Percentiles rank a stretch among this genome's conserved stretches.
Evolutionary conservation across 2,329 filamentous ascomycete genomes (phyloP).

Genomic region (Didymella glomerata): DNA sequence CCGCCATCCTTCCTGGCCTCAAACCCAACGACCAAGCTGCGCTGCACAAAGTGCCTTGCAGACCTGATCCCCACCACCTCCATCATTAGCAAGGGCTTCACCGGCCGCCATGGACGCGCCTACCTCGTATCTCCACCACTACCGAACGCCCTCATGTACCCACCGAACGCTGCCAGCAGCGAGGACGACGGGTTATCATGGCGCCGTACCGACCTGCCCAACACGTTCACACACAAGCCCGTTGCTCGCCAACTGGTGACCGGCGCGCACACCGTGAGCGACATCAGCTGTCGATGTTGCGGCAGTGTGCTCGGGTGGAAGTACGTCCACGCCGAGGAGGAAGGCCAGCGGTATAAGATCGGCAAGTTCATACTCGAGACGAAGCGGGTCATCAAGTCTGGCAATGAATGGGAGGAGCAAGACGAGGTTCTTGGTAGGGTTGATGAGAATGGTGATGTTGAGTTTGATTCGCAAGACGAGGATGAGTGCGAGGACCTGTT

Average conservation of each 20-base stretch:
- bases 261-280: slow-evolving; percentile 68
- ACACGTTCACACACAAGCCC: slow-evolving; percentile 65
- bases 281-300: slow-evolving; percentile 66
- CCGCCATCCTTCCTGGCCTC: slow-evolving; percentile 38
- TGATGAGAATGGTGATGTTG: slow-evolving; percentile 47
- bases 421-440: slow-evolving; percentile 7
- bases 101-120: slow-evolving; percentile 69
- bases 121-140: slow-evolving; percentile 65
- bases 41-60: slow-evolving; percentile 66
- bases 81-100: slow-evolving; percentile 72
- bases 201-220: slow-evolving; percentile 58
- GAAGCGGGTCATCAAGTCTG: slow-evolving; percentile 59
- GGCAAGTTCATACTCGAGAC: slow-evolving; percentile 74
- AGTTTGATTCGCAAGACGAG: slow-evolving; percentile 72
- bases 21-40: slow-evolving; percentile 62
- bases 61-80: slow-evolving; percentile 67
- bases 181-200: slow-evolving; percentile 15
- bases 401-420: slow-evolving; percentile 61
- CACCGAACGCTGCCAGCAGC: slow-evolving; percentile 32
- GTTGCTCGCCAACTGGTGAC: slow-evolving; percentile 68
- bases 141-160: slow-evolving; percentile 30
- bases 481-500: slow-evolving; percentile 73
- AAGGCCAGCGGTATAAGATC: slow-evolving; percentile 69
- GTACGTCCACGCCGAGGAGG: slow-evolving; percentile 69
- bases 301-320: slow-evolving; percentile 69